A percentile compares a stretch with the other conserved stretches of the same genome.
Conservation (phyloP, 306 rosid species). For the Betula pendula region DNA sequence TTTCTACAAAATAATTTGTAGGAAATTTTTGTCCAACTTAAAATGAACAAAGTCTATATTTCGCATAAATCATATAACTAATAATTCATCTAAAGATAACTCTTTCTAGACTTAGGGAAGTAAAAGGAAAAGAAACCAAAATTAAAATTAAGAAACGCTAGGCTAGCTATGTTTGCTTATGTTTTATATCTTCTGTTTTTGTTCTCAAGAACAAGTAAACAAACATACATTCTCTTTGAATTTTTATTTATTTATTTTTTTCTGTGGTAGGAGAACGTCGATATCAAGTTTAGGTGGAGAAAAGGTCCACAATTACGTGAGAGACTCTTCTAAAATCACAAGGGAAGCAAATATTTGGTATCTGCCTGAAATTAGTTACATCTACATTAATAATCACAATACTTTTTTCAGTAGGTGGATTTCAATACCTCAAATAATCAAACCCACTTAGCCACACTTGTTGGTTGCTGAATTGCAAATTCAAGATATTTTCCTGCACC, state of each 20-base stretch:
- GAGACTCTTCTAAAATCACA: neutral
- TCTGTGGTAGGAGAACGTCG: neutral
- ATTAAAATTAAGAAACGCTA: too few species aligned
- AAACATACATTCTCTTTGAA: too few species aligned
- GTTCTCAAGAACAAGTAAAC: too few species aligned
- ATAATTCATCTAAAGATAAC: too few species aligned
- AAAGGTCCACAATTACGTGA: neutral
- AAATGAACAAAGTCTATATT: too few species aligned
- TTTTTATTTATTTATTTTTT: neutral
- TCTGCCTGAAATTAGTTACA: constrained; percentile 6
- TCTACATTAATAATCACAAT: neutral
- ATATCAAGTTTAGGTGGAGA: neutral
- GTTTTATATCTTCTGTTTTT: too few species aligned
- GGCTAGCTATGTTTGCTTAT: too few species aligned
- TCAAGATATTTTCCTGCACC: neutral
- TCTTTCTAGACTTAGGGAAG: too few species aligned
- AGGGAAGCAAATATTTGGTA: neutral
- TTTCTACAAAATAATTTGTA: too few species aligned
- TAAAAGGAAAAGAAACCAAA: too few species aligned
- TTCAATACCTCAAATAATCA: neutral
- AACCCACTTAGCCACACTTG: neutral
- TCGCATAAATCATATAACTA: too few species aligned
- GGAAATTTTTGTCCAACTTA: too few species aligned
- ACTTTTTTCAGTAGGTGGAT: neutral
- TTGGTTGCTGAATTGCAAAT: neutral